A percentile compares a stretch with the other conserved stretches of the same genome.
These are phyloP conservation scores for Pelargonium cotyledonis DNA, from an alignment of 441 rosid genomes.

Conservation along the genomic window DNA sequence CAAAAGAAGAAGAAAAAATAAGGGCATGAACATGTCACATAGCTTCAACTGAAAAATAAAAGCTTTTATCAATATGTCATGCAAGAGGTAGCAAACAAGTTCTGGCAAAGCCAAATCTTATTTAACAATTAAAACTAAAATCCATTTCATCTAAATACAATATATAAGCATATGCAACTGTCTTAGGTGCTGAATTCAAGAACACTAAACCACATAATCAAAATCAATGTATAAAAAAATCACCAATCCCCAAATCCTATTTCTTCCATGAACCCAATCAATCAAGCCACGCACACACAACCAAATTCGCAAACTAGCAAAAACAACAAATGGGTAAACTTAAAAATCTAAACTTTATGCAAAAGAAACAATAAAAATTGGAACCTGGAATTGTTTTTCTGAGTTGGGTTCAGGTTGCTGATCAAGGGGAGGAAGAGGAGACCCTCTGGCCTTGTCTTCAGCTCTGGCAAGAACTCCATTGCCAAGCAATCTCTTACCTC, in stretches of 20 bases:
- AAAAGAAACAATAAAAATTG: slow-evolving; percentile 1
- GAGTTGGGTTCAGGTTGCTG: slow-evolving; percentile 29
- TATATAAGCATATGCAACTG: background rate
- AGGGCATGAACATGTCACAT: too few species aligned
- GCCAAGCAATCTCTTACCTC: slow-evolving; percentile 36
- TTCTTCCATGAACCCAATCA: background rate
- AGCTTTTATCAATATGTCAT: background rate
- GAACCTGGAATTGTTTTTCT: slow-evolving; percentile 46
- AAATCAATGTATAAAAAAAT: background rate
- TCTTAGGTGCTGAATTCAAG: background rate
- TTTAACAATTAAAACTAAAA: background rate
- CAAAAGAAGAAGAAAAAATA: too few species aligned
- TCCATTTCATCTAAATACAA: background rate
- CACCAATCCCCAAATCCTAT: background rate
- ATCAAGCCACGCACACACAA: background rate
- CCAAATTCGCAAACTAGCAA: slow-evolving; percentile 10
- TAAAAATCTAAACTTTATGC: slow-evolving; percentile 1
- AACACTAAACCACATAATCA: background rate
- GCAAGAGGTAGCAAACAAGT: background rate
- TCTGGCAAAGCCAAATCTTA: too few species aligned
- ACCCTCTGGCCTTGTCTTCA: slow-evolving; percentile 57
- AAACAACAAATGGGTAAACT: slow-evolving; percentile 10
- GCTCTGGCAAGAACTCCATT: slow-evolving; percentile 51
- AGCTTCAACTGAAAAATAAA: too few species aligned
- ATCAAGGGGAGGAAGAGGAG: slow-evolving; percentile 36